Evolutionary conservation across 2,329 filamentous ascomycete species (phyloP), one percentile per base, ranked within the genome.

Genomic region (Stagonosporopsis rhizophila): DNA sequence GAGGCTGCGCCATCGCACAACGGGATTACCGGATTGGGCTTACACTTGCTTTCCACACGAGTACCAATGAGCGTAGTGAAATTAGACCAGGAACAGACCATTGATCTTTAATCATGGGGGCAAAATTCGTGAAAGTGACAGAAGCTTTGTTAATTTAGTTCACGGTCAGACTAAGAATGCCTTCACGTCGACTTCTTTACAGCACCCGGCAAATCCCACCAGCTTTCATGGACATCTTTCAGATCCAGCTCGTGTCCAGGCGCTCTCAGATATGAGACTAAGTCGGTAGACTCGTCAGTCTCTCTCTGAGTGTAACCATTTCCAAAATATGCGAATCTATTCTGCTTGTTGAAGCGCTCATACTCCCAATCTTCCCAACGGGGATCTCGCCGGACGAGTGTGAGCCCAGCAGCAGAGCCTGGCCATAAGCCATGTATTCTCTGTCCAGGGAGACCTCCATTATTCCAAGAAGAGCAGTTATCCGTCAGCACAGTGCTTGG

Each of bases 391-490:
- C 85, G 78, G 7, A 88, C 79, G 14, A 84, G 80, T 2, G 86
- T 87, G 28, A 86, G 76, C 63, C 89, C 86, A 0, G 83, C 79
- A 1, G 87, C 87, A 61, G 85, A 89, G 0, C 88, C 88, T 0
- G 89, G 89, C 84, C 88, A 92, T 6, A 89, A 69, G 0, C 87
- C 88, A 59, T 89, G 86, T 22, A 91, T 86, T 4, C 87, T 78
- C 0, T 80, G 83, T 0, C 87, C 88, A 0, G 87, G 83, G 2
- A 61, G 19, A 6, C 76, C 76, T 12, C 88, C 86, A 57, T 91
- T 91, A 56, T 89, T 89, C 89, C 89, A 91, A 0, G 85, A 88
- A 37, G 83, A 86, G 70, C 89, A 91, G 52, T 85, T 83, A 48
- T 88, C 85, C 0, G 81, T 80, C 52, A 88, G 73, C 34, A 83